Percentiles rank a stretch among this genome's conserved stretches.
Conservation (phyloP, 2,329 filamentous ascomycete genomes). For the Fusarium tanahbumbuense region DNA sequence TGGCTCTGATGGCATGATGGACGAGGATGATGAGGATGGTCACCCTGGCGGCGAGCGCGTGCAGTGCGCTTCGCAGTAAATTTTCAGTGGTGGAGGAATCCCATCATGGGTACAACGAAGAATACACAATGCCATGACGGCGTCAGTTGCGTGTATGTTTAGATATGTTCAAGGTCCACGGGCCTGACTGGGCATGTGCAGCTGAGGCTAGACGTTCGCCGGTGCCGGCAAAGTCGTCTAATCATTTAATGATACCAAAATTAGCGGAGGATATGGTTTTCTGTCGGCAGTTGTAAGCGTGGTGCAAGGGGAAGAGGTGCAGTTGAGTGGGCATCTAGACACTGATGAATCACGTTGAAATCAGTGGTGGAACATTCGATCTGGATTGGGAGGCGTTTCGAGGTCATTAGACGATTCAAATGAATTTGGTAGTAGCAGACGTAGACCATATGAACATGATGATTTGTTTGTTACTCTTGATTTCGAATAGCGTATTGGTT, state of each 20-base stretch:
- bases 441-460: slow-evolving; percentile 51
- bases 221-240: slow-evolving; percentile 33
- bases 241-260: slow-evolving; percentile 48
- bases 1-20: slow-evolving; percentile 68
- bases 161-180: slow-evolving; percentile 9
- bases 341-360: slow-evolving; percentile 40
- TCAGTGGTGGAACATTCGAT: slow-evolving; percentile 48
- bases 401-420: slow-evolving; percentile 55
- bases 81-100: slow-evolving; percentile 14
- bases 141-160: slow-evolving; percentile 29
- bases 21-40: slow-evolving; percentile 83
- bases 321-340: slow-evolving; percentile 31
- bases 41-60: slow-evolving; percentile 81
- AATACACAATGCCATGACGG: slow-evolving; percentile 31
- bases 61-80: slow-evolving; percentile 89
- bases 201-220: slow-evolving; percentile 38
- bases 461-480: slow-evolving; percentile 39
- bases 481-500: background rate
- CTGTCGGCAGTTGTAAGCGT: slow-evolving; percentile 20
- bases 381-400: slow-evolving; percentile 53
- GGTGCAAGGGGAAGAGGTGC: slow-evolving; percentile 15
- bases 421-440: slow-evolving; percentile 50
- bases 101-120: slow-evolving; percentile 24
- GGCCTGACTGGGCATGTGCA: slow-evolving; percentile 18
- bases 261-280: slow-evolving; percentile 27